These are phyloP conservation scores for Apiospora pterosperma DNA, from an alignment of 2,329 filamentous ascomycete genomes.

Conservation along the genomic window DNA sequence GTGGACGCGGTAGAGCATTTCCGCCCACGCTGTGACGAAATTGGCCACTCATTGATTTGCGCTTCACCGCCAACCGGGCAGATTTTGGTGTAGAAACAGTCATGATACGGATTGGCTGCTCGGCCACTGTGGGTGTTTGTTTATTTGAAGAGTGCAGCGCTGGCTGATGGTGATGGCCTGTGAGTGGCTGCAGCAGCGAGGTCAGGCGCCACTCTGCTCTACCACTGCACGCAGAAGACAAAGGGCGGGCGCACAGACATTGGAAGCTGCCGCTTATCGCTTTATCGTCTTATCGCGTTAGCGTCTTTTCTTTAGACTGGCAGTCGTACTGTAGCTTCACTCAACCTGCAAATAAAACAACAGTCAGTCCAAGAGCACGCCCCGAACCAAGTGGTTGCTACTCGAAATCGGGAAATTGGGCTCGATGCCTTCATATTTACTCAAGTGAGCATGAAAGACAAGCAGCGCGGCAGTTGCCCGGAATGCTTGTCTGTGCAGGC, in stretches of 20 bases:
- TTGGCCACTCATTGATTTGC: conserved; percentile 20
- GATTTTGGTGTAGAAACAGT: conserved; percentile 8
- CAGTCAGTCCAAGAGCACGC: too few relatives aligned
- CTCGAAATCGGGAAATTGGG: neutral
- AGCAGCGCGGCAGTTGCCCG: neutral
- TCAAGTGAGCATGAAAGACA: too few relatives aligned
- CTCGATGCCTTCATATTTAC: too few relatives aligned
- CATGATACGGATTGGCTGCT: conserved; percentile 7
- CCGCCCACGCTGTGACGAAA: conserved; percentile 24
- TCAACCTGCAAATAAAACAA: too few relatives aligned
- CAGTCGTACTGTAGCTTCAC: too few relatives aligned
- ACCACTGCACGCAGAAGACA: neutral
- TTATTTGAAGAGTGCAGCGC: neutral
- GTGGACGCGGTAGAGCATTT: conserved; percentile 17
- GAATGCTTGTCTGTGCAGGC: neutral
- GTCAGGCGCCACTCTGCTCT: neutral
- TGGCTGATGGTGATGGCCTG: neutral
- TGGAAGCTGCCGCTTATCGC: too few relatives aligned
- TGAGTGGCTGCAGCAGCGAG: neutral
- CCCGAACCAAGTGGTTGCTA: neutral
- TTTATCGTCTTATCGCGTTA: too few relatives aligned
- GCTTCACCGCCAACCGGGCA: conserved; percentile 5
- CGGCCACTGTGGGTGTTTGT: neutral
- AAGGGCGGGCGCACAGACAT: too few relatives aligned
- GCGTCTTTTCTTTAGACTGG: too few relatives aligned